A percentile compares a stretch with the other conserved stretches of the same genome.
phyloP scores from a whole-genome alignment of 2,329 filamentous ascomycete species.

The Botrytis pseudocinerea region DNA sequence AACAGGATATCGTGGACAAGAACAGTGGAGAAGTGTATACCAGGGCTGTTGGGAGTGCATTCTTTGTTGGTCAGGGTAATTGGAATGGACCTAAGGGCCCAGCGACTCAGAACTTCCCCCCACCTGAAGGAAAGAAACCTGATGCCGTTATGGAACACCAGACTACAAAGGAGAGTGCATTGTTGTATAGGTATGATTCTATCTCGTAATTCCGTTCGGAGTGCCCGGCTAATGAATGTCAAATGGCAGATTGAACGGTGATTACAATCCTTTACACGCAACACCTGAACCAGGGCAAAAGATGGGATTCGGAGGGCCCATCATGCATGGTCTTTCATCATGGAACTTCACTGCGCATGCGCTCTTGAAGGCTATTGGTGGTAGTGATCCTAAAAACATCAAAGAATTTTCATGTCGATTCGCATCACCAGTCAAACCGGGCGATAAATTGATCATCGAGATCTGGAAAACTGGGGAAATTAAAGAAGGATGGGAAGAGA shows the following conservation, averaged over 20 bases:
- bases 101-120: conserved; percentile 73
- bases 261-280: conserved; percentile 92
- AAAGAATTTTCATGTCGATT: conserved; percentile 89
- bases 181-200: conserved; percentile 63
- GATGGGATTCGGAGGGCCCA: conserved; percentile 89
- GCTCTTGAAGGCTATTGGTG: conserved; percentile 71
- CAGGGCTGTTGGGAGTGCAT: conserved; percentile 58
- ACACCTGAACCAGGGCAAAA: conserved; percentile 80
- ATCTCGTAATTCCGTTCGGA: background rate
- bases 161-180: conserved; percentile 69
- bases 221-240: conserved; percentile 43
- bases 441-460: conserved; percentile 77
- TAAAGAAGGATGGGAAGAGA: conserved; percentile 74
- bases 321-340: conserved; percentile 86
- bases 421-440: conserved; percentile 79
- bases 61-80: conserved; percentile 68
- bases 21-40: conserved; percentile 59
- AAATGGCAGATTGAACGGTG: conserved; percentile 70
- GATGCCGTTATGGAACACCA: conserved; percentile 71
- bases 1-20: conserved; percentile 63
- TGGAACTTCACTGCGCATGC: conserved; percentile 80
- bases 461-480: conserved; percentile 76
- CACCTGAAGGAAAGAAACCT: conserved; percentile 69
- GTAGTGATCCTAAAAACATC: conserved; percentile 75
- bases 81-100: conserved; percentile 94